A percentile compares a stretch with the other conserved stretches of the same genome.
Evolutionary conservation across 805 yeast species (phyloP).

Genomic region (Hanseniaspora meyeri): DNA sequence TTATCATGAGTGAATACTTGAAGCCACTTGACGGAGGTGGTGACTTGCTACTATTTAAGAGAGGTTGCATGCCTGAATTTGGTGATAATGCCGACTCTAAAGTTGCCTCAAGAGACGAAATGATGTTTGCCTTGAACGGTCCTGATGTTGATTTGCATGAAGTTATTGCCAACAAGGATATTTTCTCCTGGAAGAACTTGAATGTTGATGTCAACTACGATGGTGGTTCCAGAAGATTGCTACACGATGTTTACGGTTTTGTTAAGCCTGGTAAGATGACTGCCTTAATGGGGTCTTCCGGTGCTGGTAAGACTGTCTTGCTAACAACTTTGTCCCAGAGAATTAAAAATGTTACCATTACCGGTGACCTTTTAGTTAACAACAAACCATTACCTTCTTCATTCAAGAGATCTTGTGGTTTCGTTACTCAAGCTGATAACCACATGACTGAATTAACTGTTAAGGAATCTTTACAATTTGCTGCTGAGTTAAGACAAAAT

Average conservation of each 20-base stretch:
- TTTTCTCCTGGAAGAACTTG: slow-evolving; percentile 63
- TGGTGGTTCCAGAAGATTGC: slow-evolving; percentile 44
- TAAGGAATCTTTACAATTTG: slow-evolving; percentile 58
- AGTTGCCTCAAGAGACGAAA: slow-evolving; percentile 30
- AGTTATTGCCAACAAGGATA: slow-evolving; percentile 33
- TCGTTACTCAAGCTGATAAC: slow-evolving; percentile 70
- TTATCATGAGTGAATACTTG: slow-evolving; percentile 29
- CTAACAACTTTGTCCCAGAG: slow-evolving; percentile 63
- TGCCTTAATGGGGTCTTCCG: slow-evolving; percentile 77
- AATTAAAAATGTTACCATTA: slow-evolving; percentile 54
- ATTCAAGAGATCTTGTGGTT: slow-evolving; percentile 67
- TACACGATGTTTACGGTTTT: slow-evolving; percentile 51
- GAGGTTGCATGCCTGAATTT: slow-evolving; percentile 31
- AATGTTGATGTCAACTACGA: slow-evolving; percentile 54
- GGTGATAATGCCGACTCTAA: slow-evolving; percentile 29
- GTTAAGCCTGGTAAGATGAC: slow-evolving; percentile 73
- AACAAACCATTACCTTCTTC: slow-evolving; percentile 48
- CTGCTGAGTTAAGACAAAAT: slow-evolving; percentile 65
- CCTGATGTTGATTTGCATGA: slow-evolving; percentile 25
- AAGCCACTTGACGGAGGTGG: slow-evolving; percentile 31
- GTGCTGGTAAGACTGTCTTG: slow-evolving; percentile 76
- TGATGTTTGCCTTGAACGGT: slow-evolving; percentile 29
- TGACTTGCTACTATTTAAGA: slow-evolving; percentile 33
- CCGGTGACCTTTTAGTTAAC: slow-evolving; percentile 63
- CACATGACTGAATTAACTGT: slow-evolving; percentile 60